Conservation (phyloP, 768 basidiomycete genomes). For the Termitomyces titanicus region DNA sequence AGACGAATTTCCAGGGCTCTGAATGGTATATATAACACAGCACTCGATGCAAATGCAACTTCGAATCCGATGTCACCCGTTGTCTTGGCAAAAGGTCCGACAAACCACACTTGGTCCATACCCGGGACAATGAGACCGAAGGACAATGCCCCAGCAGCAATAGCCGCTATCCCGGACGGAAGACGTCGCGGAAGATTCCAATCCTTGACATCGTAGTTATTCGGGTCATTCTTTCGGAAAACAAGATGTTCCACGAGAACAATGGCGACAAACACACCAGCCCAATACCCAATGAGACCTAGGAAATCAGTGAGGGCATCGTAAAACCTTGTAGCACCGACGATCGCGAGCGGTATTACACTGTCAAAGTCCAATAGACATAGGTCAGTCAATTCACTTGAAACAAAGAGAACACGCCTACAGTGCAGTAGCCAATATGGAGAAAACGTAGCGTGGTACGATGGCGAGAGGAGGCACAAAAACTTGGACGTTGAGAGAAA, state of each 20-base stretch:
- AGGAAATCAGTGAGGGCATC: constrained; percentile 70
- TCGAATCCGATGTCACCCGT: constrained; percentile 86
- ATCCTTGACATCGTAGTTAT: constrained; percentile 44
- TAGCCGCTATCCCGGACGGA: constrained; percentile 67
- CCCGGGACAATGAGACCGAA: constrained; percentile 60
- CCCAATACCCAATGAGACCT: constrained; percentile 70
- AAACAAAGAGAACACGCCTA: constrained; percentile 28
- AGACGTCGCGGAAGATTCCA: constrained; percentile 59
- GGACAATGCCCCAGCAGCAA: constrained; percentile 47
- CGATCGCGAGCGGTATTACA: constrained; percentile 70
- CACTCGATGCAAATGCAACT: constrained; percentile 55
- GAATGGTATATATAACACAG: constrained; percentile 54
- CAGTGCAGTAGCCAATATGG: constrained; percentile 69
- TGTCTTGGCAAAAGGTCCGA: constrained; percentile 63
- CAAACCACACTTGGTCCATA: constrained; percentile 77
- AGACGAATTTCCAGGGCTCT: constrained; percentile 44
- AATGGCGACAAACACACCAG: constrained; percentile 56
- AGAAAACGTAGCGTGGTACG: constrained; percentile 77
- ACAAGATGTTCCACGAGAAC: constrained; percentile 66
- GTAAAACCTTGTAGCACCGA: constrained; percentile 73
- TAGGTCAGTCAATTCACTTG: neutral
- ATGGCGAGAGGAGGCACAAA: constrained; percentile 52
- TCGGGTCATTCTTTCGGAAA: constrained; percentile 54
- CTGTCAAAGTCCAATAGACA: constrained; percentile 27
- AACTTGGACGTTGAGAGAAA: constrained; percentile 70